Evolutionary conservation across 2,329 filamentous ascomycete species (phyloP), one percentile per base, ranked within the genome.

Genomic region (Celoporthe dispersa): DNA sequence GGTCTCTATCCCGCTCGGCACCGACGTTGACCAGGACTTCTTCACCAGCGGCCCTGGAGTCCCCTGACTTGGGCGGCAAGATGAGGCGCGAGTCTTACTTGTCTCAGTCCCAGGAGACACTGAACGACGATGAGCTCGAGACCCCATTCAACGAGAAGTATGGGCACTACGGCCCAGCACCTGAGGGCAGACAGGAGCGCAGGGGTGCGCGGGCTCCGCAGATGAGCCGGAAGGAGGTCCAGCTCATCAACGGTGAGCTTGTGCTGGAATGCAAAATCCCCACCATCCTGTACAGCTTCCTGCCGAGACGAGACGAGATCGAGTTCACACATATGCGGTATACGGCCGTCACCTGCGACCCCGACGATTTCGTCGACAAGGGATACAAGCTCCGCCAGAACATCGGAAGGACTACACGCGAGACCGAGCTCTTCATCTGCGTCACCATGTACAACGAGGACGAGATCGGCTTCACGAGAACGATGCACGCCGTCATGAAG

Each of bases 391-490:
- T 99, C 76, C 92, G 96, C 67, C 96, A 98, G 80, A 93, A 93
- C 77, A 94, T 98, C 71, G 94, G 94, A 61, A 87, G 84, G 69
- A 97, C 93, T 0, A 85, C 90, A 37, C 90, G 96, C 73, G 94
- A 98, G 80, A 98, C 95, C 0, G 96, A 99, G 81, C 84, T 99
- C 9, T 96, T 98, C 79, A 97, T 99, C 76, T 97, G 94, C 79
- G 86, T 99, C 72, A 99, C 96, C 75, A 98, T 98, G 96, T 98
- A 98, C 84, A 99, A 99, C 81, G 96, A 99, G 81, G 93, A 98
- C 81, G 96, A 98, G 78, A 93, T 97, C 76, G 90, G 94, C 78
- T 99, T 99, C 76, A 98, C 96, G 8, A 90, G 96, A 62, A 99
- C 96, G 0, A 98, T 99, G 95, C 94, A 98, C 79, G 96, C 95